phyloP scores from a whole-genome alignment of 2,329 filamentous ascomycete genomes.

The Diaporthe citri region DNA sequence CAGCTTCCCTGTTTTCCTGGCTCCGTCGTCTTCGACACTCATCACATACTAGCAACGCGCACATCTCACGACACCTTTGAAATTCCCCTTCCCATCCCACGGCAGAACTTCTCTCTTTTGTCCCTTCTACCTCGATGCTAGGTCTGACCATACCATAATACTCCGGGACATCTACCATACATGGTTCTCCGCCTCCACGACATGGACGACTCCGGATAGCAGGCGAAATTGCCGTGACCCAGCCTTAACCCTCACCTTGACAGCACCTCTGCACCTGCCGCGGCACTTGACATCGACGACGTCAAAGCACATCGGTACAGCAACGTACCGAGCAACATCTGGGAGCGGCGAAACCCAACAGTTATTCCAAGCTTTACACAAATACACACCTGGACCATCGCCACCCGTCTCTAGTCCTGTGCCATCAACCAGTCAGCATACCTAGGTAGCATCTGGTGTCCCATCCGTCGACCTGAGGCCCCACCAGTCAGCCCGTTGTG shows the following conservation, averaged over 20 bases:
- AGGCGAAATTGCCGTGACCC: neutral
- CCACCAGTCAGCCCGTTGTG: neutral
- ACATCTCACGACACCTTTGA: neutral
- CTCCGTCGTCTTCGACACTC: neutral
- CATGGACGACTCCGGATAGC: slow-evolving; percentile 4
- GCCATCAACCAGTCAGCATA: slow-evolving; percentile 7
- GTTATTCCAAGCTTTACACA: neutral
- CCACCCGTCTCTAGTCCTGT: neutral
- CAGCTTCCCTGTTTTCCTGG: slow-evolving; percentile 1
- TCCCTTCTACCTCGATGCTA: neutral
- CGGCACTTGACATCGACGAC: neutral
- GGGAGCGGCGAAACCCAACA: neutral
- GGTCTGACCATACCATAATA: neutral
- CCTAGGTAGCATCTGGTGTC: neutral
- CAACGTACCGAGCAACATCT: neutral
- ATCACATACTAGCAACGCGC: neutral
- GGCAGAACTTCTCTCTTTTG: neutral
- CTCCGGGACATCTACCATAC: neutral
- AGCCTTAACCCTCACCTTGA: neutral
- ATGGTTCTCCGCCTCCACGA: neutral
- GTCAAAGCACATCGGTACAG: neutral
- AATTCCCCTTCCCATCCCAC: neutral
- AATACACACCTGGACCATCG: neutral
- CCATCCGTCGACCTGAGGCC: neutral
- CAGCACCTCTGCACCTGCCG: neutral